Conservation (phyloP, 2,329 filamentous ascomycete species). For the Drechslerella dactyloides region DNA sequence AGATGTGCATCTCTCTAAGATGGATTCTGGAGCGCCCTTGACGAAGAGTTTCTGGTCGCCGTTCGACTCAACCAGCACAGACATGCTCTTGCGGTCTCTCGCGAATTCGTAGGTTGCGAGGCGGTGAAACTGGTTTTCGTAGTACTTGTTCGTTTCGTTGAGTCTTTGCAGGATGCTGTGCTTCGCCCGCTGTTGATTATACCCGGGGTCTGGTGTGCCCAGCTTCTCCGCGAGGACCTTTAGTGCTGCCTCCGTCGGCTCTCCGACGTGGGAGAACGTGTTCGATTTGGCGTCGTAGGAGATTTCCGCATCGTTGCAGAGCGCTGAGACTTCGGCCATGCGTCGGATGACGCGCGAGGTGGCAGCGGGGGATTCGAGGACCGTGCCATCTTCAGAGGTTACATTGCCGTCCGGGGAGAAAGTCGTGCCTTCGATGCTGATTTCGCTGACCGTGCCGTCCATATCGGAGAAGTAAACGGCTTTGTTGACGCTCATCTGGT, state of each 20-base stretch:
- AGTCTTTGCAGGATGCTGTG: conserved; percentile 66
- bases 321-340: conserved; percentile 66
- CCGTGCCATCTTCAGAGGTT: conserved; percentile 66
- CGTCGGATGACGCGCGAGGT: conserved; percentile 71
- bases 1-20: conserved; percentile 89
- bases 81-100: conserved; percentile 98
- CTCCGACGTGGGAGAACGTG: conserved; percentile 81
- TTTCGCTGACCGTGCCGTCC: conserved; percentile 36
- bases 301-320: conserved; percentile 89
- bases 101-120: conserved; percentile 96
- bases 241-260: conserved; percentile 92
- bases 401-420: conserved; percentile 76
- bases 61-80: conserved; percentile 77
- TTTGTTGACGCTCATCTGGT: conserved; percentile 98
- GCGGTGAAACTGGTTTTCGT: conserved; percentile 75
- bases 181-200: conserved; percentile 53
- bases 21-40: conserved; percentile 93
- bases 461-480: conserved; percentile 72
- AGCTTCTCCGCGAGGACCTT: conserved; percentile 92
- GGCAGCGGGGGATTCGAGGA: conserved; percentile 61
- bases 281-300: conserved; percentile 78
- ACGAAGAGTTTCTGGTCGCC: conserved; percentile 77
- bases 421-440: conserved; percentile 83
- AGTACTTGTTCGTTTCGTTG: conserved; percentile 82
- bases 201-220: conserved; percentile 73